Base-by-base conservation (phyloP, 257 asterid species). In the Osmanthus fragrans region DNA sequence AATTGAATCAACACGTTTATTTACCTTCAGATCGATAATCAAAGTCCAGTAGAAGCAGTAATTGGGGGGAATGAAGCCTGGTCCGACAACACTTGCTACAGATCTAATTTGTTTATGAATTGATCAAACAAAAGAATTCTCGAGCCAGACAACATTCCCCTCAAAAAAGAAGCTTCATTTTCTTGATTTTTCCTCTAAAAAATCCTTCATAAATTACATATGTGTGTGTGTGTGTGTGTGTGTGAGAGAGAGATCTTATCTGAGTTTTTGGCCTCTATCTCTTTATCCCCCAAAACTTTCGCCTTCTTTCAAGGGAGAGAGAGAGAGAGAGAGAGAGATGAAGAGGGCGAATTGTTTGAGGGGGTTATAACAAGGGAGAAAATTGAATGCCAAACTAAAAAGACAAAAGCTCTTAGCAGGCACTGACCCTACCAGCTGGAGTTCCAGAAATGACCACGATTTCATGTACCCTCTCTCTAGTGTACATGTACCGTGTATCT, bases 71-170 rank as follows among this genome's bases (percentile, higher is more conserved):
- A 82, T 80, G 86, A 80, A 84, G 85, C 85, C 88, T 87, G 90
- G 90, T 87, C 90, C 90, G 90, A 87, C 81, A 86, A 87, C 82
- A 11, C 32, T 74, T 47, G 58, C 42, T 36, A n/a, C 16, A 79
- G 86, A 85, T 85, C 88, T 69, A 40, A 34, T n/a, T 2, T 7
- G 8, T 56, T 1, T 23, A 32, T 9, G n/a, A 13, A 19, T 13
- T 18, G 45, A 64, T 77, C 25, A 56, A 78, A 72, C 34, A 5
- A 30, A 54, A 79, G 70, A 77, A 79, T 87, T 87, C 86, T 85
- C 90, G 90, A 81, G 87, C 90, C 90, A 84, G 85, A 87, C 90
- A 87, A 87, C 90, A 76, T 78, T 82, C 88, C 90, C 90, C 90
- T 42, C 90, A 85, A 82, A 71, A 83, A 42, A 33, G 49, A 79